Evolutionary conservation across 768 basidiomycete species (phyloP).

Genomic region (Russula olivacea): DNA sequence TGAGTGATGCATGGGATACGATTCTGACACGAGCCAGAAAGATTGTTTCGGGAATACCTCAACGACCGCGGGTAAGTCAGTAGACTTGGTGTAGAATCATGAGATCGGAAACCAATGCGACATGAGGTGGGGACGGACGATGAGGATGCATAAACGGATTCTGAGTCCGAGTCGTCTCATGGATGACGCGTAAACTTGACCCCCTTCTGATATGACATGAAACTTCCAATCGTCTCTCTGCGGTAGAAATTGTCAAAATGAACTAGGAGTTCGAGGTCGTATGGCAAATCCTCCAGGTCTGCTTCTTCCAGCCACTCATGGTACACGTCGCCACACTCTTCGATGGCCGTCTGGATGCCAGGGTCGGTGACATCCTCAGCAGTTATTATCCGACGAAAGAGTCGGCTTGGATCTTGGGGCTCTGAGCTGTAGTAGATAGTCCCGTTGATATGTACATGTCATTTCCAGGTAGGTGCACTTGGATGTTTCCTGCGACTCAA

Average conservation of each 20-base stretch:
- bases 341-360: neutral
- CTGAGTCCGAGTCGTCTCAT: neutral
- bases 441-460: slow-evolving; percentile 10
- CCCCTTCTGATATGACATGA: slow-evolving; percentile 6
- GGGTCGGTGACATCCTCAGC: slow-evolving; percentile 2
- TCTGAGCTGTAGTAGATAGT: slow-evolving; percentile 13
- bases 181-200: slow-evolving; percentile 7
- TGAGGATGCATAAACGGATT: neutral
- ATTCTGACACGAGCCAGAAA: slow-evolving; percentile 4
- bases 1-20: slow-evolving; percentile 10
- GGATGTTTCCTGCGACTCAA: slow-evolving; percentile 1
- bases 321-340: slow-evolving; percentile 5
- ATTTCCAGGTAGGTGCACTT: neutral
- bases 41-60: neutral
- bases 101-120: neutral
- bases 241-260: neutral
- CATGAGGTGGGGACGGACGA: neutral
- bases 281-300: slow-evolving; percentile 6
- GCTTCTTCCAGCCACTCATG: slow-evolving; percentile 15
- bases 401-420: neutral
- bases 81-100: slow-evolving; percentile 2
- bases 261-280: slow-evolving; percentile 11
- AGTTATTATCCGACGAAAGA: neutral
- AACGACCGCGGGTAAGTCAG: neutral
- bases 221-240: slow-evolving; percentile 1